These are phyloP conservation scores for Tremellales sp. DNA, from an alignment of 1,284 basidiomycete genomes.

Conservation along the genomic window DNA sequence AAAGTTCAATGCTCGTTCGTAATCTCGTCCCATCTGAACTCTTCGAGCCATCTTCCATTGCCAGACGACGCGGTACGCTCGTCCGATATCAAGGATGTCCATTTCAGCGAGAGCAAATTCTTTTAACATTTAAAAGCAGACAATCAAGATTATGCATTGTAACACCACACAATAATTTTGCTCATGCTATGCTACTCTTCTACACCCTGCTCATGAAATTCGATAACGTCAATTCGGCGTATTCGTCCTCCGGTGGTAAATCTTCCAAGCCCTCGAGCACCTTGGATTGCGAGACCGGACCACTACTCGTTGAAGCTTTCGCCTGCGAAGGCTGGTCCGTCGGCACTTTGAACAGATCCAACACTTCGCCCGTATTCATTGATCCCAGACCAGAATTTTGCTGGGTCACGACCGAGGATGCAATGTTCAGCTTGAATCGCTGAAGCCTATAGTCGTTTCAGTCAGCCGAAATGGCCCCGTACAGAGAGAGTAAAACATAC, in stretches of 20 bases:
- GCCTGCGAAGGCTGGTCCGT: conserved; percentile 57
- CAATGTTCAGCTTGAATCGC: conserved; percentile 98
- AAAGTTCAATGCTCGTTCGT: no score
- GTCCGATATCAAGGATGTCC: no score
- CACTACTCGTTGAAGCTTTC: conserved; percentile 56
- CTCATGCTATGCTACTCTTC: not conserved
- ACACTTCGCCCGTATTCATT: conserved; percentile 96
- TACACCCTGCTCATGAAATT: conserved; percentile 57
- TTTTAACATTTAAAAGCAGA: no score
- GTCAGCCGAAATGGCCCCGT: conserved; percentile 12
- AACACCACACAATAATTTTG: conserved; percentile 1
- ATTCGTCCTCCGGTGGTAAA: conserved; percentile 83
- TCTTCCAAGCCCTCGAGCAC: conserved; percentile 79
- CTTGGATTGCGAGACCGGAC: conserved; percentile 66
- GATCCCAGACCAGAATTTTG: conserved; percentile 89
- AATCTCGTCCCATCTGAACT: no score
- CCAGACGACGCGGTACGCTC: no score
- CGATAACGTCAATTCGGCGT: conserved; percentile 75
- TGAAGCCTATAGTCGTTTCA: conserved; percentile 63
- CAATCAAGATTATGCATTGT: conserved; percentile 10
- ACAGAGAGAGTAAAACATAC: conserved; percentile 50
- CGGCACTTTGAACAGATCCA: conserved; percentile 87
- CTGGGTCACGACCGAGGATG: conserved; percentile 93
- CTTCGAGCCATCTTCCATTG: no score
- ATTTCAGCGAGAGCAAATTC: no score